Percentiles rank a stretch among this genome's conserved stretches.
Evolutionary conservation across 305 asterid genomes (phyloP).

Genomic region (Euphrasia arctica): DNA sequence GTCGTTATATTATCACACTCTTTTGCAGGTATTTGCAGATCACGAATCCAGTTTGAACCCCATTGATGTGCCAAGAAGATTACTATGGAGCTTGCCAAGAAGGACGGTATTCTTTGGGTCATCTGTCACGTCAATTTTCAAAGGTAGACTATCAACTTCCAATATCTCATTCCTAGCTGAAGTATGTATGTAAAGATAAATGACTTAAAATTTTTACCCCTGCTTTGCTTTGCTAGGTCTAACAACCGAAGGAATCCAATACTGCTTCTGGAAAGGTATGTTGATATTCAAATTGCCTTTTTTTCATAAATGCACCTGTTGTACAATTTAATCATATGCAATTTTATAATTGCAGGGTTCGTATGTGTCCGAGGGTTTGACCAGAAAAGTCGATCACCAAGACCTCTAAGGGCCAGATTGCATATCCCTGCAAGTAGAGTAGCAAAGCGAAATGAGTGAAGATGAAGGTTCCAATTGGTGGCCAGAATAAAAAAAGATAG

Average conservation of each 20-base stretch:
- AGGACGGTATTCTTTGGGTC: constrained; percentile 92
- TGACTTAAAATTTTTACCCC: constrained; percentile 22
- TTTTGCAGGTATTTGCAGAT: constrained; percentile 78
- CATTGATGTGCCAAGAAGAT: constrained; percentile 68
- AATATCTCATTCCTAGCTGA: constrained; percentile 12
- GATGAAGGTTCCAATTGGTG: background rate
- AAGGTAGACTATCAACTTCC: constrained; percentile 45
- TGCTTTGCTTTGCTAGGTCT: constrained; percentile 51
- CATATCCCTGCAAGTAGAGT: constrained; percentile 66
- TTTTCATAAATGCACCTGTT: background rate
- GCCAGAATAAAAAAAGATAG: background rate
- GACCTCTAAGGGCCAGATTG: constrained; percentile 72
- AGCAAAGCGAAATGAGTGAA: constrained; percentile 37
- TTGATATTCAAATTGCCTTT: constrained; percentile 14
- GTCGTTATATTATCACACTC: background rate
- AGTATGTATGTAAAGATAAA: constrained; percentile 21
- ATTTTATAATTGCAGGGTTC: constrained; percentile 56
- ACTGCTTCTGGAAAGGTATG: constrained; percentile 96
- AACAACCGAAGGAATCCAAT: constrained; percentile 64
- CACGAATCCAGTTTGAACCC: constrained; percentile 82
- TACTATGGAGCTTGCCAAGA: constrained; percentile 72
- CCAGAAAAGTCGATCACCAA: constrained; percentile 60
- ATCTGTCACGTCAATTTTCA: constrained; percentile 78
- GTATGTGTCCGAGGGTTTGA: constrained; percentile 96
- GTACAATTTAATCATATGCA: constrained; percentile 6